Evolutionary conservation across 2,329 filamentous ascomycete genomes (phyloP).

Genomic region (Pyricularia sp.): DNA sequence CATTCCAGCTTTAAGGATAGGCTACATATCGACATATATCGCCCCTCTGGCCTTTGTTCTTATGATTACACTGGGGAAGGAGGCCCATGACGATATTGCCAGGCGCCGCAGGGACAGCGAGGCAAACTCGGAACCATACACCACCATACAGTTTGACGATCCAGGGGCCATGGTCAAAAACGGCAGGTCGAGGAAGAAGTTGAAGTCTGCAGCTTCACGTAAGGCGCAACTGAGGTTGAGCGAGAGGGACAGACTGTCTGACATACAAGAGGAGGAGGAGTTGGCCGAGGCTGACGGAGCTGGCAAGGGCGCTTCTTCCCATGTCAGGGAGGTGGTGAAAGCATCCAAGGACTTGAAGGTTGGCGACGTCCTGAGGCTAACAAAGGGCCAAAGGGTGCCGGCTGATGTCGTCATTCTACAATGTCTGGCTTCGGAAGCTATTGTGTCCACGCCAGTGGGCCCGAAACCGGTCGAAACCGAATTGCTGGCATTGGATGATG

Average conservation of each 20-base stretch:
- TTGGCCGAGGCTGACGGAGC: constrained; percentile 32
- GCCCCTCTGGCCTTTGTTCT: constrained; percentile 88
- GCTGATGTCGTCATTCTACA: constrained; percentile 92
- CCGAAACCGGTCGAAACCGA: constrained; percentile 25
- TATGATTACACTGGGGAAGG: constrained; percentile 86
- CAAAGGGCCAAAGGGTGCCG: constrained; percentile 86
- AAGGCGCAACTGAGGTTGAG: constrained; percentile 20
- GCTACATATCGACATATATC: constrained; percentile 90
- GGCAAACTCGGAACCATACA: constrained; percentile 87
- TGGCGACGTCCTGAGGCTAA: constrained; percentile 87
- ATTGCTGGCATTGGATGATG: constrained; percentile 27
- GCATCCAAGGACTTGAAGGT: constrained; percentile 86
- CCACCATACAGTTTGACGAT: constrained; percentile 63
- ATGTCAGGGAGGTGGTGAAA: constrained; percentile 59
- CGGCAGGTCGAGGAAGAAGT: constrained; percentile 27
- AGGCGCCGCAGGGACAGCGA: constrained; percentile 80
- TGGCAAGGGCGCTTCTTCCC: constrained; percentile 31
- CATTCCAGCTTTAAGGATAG: constrained; percentile 81
- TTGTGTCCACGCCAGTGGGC: constrained; percentile 18
- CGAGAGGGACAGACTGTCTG: constrained; percentile 40
- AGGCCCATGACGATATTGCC: constrained; percentile 88
- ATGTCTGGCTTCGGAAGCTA: constrained; percentile 35
- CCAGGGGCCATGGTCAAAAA: constrained; percentile 24
- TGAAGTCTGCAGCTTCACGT: constrained; percentile 34
- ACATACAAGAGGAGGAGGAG: constrained; percentile 63